phyloP scores from a whole-genome alignment of 2,329 filamentous ascomycete genomes.

The Chaetomiaceae sp. region DNA sequence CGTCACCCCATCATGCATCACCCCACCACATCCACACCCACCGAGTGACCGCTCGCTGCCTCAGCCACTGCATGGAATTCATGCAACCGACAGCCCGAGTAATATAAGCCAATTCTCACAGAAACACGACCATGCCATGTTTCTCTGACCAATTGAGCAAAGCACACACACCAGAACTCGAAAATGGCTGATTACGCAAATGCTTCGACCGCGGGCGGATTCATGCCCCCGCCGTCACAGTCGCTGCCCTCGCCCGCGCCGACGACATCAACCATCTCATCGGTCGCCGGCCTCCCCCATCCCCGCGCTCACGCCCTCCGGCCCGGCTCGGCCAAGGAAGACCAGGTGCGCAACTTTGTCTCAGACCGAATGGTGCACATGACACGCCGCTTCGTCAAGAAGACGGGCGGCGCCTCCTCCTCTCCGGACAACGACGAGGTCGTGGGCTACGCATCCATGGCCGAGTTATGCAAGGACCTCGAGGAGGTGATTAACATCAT shows the following conservation, averaged over 20 bases:
- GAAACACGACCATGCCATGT: slow-evolving; percentile 22
- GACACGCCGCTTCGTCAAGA: slow-evolving; percentile 57
- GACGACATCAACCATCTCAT: slow-evolving; percentile 38
- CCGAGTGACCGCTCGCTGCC: no score
- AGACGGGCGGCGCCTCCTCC: slow-evolving; percentile 43
- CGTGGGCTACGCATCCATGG: slow-evolving; percentile 55
- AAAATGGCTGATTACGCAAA: slow-evolving; percentile 17
- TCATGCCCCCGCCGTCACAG: slow-evolving; percentile 36
- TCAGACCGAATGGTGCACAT: slow-evolving; percentile 49
- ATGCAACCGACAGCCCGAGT: no score
- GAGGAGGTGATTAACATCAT: slow-evolving; percentile 72
- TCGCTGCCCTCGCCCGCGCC: slow-evolving; percentile 52
- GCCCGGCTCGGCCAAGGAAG: slow-evolving; percentile 56
- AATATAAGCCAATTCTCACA: no score
- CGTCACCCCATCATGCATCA: slow-evolving; percentile 1
- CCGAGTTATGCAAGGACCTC: slow-evolving; percentile 67
- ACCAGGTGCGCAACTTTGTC: slow-evolving; percentile 53
- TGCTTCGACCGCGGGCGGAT: slow-evolving; percentile 35
- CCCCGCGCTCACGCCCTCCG: slow-evolving; percentile 49
- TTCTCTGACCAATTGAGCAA: neutral
- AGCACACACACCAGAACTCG: neutral
- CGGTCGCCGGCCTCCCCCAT: slow-evolving; percentile 45
- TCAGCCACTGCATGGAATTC: no score
- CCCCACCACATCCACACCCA: no score
- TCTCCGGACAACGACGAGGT: slow-evolving; percentile 40